Percentiles rank a stretch among this genome's conserved stretches.
Evolutionary conservation across 805 yeast species (phyloP).

Genomic region (Zygoascus tannicola): DNA sequence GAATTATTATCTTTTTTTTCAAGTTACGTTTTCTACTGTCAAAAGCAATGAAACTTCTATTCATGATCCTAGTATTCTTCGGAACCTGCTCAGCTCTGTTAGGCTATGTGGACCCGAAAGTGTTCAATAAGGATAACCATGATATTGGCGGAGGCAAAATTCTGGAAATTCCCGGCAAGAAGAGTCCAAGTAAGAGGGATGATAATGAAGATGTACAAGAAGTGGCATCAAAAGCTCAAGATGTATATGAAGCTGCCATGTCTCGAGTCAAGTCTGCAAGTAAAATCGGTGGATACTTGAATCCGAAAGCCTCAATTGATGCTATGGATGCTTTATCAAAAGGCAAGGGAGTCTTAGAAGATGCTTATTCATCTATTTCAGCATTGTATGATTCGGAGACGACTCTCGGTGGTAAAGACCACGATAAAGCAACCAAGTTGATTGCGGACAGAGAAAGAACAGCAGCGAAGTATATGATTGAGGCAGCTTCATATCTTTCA

Average conservation of each 20-base stretch:
- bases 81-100: not conserved
- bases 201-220: not conserved
- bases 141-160: not conserved
- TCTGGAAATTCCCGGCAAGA: not conserved
- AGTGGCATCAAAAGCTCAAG: not conserved
- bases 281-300: slow-evolving; percentile 3
- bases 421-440: not conserved
- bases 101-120: not conserved
- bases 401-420: not conserved
- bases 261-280: slow-evolving; percentile 1
- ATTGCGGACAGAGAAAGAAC: not conserved
- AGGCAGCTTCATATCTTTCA: slow-evolving; percentile 1
- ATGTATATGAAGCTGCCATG: slow-evolving; percentile 5
- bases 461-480: not conserved
- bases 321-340: slow-evolving; percentile 6
- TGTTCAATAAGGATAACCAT: not conserved
- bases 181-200: not conserved
- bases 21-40: no score
- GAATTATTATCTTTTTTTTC: no score
- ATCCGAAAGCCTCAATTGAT: slow-evolving; percentile 3
- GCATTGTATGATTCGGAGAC: not conserved
- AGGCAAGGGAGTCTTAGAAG: not conserved
- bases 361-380: slow-evolving; percentile 1
- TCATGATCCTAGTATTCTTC: not conserved
- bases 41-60: not conserved